Base-by-base conservation (phyloP, 2,329 filamentous ascomycete genomes). In the Exophiala spinifera region DNA sequence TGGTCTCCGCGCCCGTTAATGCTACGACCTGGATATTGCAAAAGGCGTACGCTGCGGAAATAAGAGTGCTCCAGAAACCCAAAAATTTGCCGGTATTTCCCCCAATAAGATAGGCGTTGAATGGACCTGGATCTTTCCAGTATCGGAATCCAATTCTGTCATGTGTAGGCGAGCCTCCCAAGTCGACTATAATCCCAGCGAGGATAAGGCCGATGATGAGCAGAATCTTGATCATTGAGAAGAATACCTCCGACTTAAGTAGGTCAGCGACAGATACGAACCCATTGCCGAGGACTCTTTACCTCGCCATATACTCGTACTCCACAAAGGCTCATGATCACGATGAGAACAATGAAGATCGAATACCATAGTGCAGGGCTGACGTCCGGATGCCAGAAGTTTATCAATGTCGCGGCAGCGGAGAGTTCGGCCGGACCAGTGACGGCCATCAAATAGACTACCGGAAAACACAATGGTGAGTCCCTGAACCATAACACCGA, bases 401-500 rank as follows among this genome's bases (percentile, higher is more conserved):
- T 71, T 56, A 86, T 82, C 17, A 87, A 69, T 1, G 85, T 79
- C 34, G 79, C 78, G 19, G 81, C 79, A n/a, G 83, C 84, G 0
- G 79, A 87, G 33, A 91, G 75, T 66, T 91, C 87, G 7, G 90
- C 79, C 0, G 86, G 86, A 62, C 82, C 88, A 0, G 87, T 89
- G 53, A 86, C 82, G 15, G 83, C 78, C 86, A 85, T 70, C 66
- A 69, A 71, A 46, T 67, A 68, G n/a, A 15, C 36, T 39, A 36
- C 25, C 11, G 49, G 45, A 42, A 45, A 44, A 8, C 79, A 63
- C 33, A 78, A 70, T 1, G 76, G 74, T 28, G 73, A 72, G 57
- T 79, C 70, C 64, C 79, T 77, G 51, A 75, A 76, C 20, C 77
- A 66, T 4, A n/a, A 43, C 15, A 50, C 11, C 54, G 62, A 70